Base-by-base conservation (phyloP, 176 grass and related monocot genomes). In the Coix lacrymajobi region DNA sequence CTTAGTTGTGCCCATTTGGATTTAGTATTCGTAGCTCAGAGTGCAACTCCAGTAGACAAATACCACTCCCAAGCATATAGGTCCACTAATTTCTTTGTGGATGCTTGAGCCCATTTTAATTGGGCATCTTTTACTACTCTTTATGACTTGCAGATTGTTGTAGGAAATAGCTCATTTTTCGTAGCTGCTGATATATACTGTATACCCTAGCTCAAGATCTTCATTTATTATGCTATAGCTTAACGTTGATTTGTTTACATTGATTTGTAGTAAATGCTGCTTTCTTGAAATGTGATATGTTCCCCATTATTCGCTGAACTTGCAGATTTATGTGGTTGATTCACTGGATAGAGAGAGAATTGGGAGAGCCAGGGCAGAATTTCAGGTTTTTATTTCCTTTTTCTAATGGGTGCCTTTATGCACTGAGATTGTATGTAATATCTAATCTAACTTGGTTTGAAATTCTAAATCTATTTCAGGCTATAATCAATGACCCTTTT, bases 401-500 rank as follows among this genome's bases (percentile, higher is more conserved):
- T 66, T 32, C 37, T 49, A 79, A 24, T 20, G 8, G 28, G 28
- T 13, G 29, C 82, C 29, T 79, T 36, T 70, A 19, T 83, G 69
- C 65, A 70, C 22, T 83, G 45, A 62, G 24, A 61, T 88, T 43
- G 43, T 38, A 58, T 81, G 14, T 68, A 3, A 46, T 81, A 14
- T 81, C 39, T 78, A 58, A 17, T 74, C 58, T 20, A 41, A 82
- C 25, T 43, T 85, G 49, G 49, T 86, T 60, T 88, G 31, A n/a
- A 66, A 85, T 29, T 11, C 76, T 32, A 40, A 61, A 14, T 84
- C 17, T 81, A 12, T 85, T 92, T 78, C 89, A 97, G 94, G 83
- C 91, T 58, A 97, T 97, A 57, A 97, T 94, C 76, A 94, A 84
- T 69, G 91, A 97, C 86, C 94, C 94, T 75, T 94, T 97, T 90